These are phyloP conservation scores for Colletotrichum destructivum DNA, from an alignment of 2,329 filamentous ascomycete species.

Conservation along the genomic window DNA sequence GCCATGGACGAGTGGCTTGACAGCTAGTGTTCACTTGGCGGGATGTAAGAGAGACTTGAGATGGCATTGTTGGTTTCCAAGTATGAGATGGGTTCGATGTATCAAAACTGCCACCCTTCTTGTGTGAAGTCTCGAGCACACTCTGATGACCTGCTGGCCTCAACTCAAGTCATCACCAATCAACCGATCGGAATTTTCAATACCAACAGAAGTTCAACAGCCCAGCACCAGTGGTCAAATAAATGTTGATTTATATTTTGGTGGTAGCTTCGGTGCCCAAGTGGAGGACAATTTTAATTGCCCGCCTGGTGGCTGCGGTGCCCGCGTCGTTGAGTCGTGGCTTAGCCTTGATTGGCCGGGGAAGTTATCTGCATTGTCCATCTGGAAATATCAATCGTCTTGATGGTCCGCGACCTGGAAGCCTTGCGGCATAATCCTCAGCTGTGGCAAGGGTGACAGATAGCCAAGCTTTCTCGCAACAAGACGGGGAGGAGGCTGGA, in stretches of 20 bases:
- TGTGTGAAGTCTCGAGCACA: not conserved
- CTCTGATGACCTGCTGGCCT: not conserved
- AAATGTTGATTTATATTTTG: not conserved
- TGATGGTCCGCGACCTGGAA: slow-evolving; percentile 8
- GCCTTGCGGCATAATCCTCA: slow-evolving; percentile 20
- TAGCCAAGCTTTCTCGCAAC: not conserved
- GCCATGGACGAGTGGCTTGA: not conserved
- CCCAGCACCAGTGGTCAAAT: not conserved
- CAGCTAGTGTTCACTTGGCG: not conserved
- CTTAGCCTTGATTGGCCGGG: not conserved
- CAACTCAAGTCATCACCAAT: not conserved
- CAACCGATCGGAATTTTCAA: not conserved
- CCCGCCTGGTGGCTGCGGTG: not conserved
- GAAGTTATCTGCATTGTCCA: slow-evolving; percentile 1
- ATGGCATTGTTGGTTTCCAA: not conserved
- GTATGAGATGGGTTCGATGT: not conserved
- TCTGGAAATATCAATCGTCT: slow-evolving; percentile 8
- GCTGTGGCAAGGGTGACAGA: slow-evolving; percentile 1
- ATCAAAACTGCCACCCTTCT: slow-evolving; percentile 17
- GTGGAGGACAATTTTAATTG: not conserved
- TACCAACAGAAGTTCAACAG: not conserved
- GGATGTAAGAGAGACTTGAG: not conserved
- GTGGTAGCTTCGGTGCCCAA: not conserved
- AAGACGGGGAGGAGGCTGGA: not conserved
- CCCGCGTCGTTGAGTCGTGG: not conserved